Conservation (phyloP, 257 asterid species). For the Datura wrightii region DNA sequence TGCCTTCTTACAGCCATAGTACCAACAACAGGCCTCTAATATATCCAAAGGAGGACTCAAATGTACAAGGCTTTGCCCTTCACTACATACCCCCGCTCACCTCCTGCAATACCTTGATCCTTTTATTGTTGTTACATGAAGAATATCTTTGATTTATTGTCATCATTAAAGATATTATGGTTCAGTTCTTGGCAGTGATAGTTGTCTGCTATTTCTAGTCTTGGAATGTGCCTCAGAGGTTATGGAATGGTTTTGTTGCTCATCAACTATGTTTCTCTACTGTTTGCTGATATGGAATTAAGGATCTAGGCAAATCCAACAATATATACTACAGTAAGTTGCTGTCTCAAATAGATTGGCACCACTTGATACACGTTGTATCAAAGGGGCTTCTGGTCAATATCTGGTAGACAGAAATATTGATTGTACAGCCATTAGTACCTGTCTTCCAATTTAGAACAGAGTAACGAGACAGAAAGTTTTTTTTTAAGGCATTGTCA, state of each 20-base stretch:
- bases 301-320: background rate
- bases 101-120: background rate
- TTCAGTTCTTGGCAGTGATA: background rate
- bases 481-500: background rate
- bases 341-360: background rate
- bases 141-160: conserved; percentile 8
- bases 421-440: background rate
- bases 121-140: conserved; percentile 6
- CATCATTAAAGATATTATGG: background rate
- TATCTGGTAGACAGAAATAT: conserved; percentile 5
- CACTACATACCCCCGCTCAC: background rate
- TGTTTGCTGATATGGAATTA: background rate
- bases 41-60: background rate
- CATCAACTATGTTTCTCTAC: conserved; percentile 6
- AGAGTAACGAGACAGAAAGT: background rate
- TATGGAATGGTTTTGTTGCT: conserved; percentile 24
- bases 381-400: background rate
- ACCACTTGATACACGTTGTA: background rate
- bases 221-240: background rate
- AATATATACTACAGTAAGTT: background rate
- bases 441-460: background rate
- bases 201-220: background rate
- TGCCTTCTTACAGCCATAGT: background rate
- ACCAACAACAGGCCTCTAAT: background rate
- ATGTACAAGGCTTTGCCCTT: conserved; percentile 19